phyloP scores from a whole-genome alignment of 2,329 filamentous ascomycete species.

The Penicillium brevicompactum region DNA sequence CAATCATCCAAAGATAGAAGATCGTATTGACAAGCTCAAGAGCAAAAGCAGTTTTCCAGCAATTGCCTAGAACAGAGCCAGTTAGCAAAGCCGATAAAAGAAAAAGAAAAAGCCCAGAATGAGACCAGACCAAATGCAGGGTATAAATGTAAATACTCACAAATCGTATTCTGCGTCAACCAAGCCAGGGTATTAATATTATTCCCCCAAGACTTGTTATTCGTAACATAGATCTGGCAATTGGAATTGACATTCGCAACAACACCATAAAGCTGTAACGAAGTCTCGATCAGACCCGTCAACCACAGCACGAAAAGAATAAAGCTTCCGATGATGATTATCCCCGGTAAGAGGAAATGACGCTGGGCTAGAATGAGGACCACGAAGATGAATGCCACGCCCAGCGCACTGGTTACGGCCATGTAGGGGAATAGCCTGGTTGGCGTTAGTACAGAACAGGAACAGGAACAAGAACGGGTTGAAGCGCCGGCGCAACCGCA shows the following conservation, averaged over 20 bases:
- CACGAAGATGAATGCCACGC: conserved; percentile 60
- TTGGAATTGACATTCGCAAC: conserved; percentile 59
- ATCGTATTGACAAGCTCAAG: conserved; percentile 65
- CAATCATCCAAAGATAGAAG: conserved; percentile 68
- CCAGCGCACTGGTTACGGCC: conserved; percentile 59
- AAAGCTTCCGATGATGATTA: conserved; percentile 63
- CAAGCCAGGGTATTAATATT: conserved; percentile 61
- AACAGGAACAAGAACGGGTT: not conserved
- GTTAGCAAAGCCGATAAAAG: not conserved
- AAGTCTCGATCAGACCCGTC: conserved; percentile 64
- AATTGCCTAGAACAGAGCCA: conserved; percentile 49
- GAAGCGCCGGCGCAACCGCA: no score
- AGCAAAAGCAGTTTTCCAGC: conserved; percentile 65
- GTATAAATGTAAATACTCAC: conserved; percentile 43
- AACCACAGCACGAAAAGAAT: conserved; percentile 64
- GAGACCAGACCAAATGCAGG: no score
- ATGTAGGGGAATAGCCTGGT: conserved; percentile 66
- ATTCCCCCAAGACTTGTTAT: conserved; percentile 49
- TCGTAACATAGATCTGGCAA: conserved; percentile 59
- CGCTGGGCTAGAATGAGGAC: conserved; percentile 60
- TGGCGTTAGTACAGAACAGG: conserved; percentile 8
- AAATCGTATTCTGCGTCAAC: conserved; percentile 65
- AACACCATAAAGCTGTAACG: conserved; percentile 62
- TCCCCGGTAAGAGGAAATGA: conserved; percentile 58
- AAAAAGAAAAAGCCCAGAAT: not conserved